A percentile compares a stretch with the other conserved stretches of the same genome.
phyloP scores from a whole-genome alignment of 2,329 filamentous ascomycete genomes.

The Ascochyta rabiei region DNA sequence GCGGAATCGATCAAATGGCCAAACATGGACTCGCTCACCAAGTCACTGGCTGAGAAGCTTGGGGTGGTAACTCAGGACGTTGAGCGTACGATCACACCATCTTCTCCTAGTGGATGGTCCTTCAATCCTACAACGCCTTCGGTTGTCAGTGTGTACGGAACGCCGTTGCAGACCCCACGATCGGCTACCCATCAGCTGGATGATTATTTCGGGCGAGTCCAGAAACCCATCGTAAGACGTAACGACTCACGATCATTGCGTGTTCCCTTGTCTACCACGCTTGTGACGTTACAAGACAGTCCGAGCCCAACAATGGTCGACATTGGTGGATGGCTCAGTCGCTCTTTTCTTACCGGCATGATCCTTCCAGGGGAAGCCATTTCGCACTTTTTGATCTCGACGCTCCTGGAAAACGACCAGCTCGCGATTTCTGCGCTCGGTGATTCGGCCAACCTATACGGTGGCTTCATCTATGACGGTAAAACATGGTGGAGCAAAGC shows the following conservation, averaged over 20 bases:
- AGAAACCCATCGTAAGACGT: slow-evolving; percentile 32
- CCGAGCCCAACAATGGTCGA: slow-evolving; percentile 30
- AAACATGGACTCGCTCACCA: slow-evolving; percentile 46
- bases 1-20: slow-evolving; percentile 60
- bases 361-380: slow-evolving; percentile 61
- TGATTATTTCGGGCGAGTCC: slow-evolving; percentile 45
- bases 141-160: slow-evolving; percentile 46
- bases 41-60: slow-evolving; percentile 47
- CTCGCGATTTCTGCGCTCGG: slow-evolving; percentile 57
- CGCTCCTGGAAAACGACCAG: slow-evolving; percentile 61
- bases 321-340: slow-evolving; percentile 61
- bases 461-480: slow-evolving; percentile 59
- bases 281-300: slow-evolving; percentile 18
- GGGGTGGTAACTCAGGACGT: slow-evolving; percentile 23
- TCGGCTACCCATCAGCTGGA: slow-evolving; percentile 33
- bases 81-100: slow-evolving; percentile 20
- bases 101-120: slow-evolving; percentile 30
- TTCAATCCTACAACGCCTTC: slow-evolving; percentile 36
- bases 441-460: slow-evolving; percentile 58
- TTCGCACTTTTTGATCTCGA: slow-evolving; percentile 61
- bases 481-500: slow-evolving; percentile 64
- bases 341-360: slow-evolving; percentile 61
- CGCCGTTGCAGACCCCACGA: slow-evolving; percentile 47
- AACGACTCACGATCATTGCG: slow-evolving; percentile 38
- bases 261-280: slow-evolving; percentile 37